Evolutionary conservation across 441 rosid genomes (phyloP).

Genomic region (Melastoma candidum): DNA sequence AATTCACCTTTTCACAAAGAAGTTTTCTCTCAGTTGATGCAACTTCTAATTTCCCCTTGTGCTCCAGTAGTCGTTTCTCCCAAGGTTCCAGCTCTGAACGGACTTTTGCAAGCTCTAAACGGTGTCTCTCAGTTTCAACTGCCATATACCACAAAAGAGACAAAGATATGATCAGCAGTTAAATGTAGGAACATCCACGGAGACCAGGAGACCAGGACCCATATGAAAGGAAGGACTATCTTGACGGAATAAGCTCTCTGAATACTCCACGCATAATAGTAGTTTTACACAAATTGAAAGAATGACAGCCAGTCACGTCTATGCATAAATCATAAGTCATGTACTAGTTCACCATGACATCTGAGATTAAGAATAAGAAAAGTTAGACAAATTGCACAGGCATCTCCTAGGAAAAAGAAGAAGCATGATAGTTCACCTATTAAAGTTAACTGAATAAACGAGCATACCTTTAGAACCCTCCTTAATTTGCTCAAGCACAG

Average conservation of each 20-base stretch:
- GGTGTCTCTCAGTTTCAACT: conserved; percentile 79
- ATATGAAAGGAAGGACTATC: no score
- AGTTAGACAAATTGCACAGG: no score
- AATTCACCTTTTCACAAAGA: conserved; percentile 63
- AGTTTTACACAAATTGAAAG: no score
- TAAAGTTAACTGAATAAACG: not conserved
- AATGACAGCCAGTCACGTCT: no score
- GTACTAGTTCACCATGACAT: no score
- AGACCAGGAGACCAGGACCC: not conserved
- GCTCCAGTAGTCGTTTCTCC: conserved; percentile 78
- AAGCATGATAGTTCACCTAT: not conserved
- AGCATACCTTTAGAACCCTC: conserved; percentile 68
- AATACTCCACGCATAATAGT: no score
- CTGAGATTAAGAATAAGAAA: no score
- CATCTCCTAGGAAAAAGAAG: no score
- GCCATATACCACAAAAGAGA: conserved; percentile 19
- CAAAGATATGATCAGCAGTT: conserved; percentile 7
- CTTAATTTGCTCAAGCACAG: conserved; percentile 53
- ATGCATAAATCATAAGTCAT: no score
- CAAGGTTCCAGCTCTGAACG: conserved; percentile 91
- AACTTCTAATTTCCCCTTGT: conserved; percentile 85
- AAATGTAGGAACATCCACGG: not conserved
- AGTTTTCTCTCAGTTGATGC: conserved; percentile 74
- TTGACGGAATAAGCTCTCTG: no score
- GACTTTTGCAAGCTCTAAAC: conserved; percentile 65